These are phyloP conservation scores for Endogone sp. DNA, from an alignment of 192 early-diverging fungal genomes.

Conservation along the genomic window DNA sequence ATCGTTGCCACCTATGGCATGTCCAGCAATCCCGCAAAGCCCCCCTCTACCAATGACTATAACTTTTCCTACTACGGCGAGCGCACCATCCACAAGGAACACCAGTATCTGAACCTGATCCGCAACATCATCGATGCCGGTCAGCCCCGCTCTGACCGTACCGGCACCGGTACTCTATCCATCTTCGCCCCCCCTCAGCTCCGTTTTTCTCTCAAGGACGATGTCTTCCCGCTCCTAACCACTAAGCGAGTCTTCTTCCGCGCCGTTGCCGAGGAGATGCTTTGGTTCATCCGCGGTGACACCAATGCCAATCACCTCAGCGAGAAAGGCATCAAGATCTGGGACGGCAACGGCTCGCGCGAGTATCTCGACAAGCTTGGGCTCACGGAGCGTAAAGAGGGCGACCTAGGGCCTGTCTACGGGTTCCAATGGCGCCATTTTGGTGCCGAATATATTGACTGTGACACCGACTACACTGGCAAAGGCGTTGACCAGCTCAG, in stretches of 20 bases:
- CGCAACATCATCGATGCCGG: constrained; percentile 66
- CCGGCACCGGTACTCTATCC: constrained; percentile 80
- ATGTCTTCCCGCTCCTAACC: constrained; percentile 84
- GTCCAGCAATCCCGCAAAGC: no score
- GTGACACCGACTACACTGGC: constrained; percentile 83
- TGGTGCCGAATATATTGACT: constrained; percentile 84
- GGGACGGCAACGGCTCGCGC: constrained; percentile 90
- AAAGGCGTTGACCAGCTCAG: constrained; percentile 92
- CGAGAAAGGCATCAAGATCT: constrained; percentile 74
- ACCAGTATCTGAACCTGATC: constrained; percentile 85
- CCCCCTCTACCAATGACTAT: background rate
- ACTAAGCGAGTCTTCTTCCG: constrained; percentile 94
- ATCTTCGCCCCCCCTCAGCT: constrained; percentile 86
- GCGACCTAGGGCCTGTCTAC: constrained; percentile 94
- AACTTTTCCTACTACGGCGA: background rate
- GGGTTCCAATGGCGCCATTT: constrained; percentile 99
- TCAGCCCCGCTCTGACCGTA: constrained; percentile 78
- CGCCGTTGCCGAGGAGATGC: constrained; percentile 88
- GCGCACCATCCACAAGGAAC: constrained; percentile 57
- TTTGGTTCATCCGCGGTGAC: constrained; percentile 93
- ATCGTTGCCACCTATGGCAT: background rate
- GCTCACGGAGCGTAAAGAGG: constrained; percentile 65
- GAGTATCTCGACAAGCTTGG: constrained; percentile 87
- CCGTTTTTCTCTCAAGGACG: constrained; percentile 74
- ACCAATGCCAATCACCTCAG: constrained; percentile 77